Evolutionary conservation across 768 basidiomycete species (phyloP), one percentile per base, ranked within the genome.

Genomic region (Pleurotus cornucopiae): DNA sequence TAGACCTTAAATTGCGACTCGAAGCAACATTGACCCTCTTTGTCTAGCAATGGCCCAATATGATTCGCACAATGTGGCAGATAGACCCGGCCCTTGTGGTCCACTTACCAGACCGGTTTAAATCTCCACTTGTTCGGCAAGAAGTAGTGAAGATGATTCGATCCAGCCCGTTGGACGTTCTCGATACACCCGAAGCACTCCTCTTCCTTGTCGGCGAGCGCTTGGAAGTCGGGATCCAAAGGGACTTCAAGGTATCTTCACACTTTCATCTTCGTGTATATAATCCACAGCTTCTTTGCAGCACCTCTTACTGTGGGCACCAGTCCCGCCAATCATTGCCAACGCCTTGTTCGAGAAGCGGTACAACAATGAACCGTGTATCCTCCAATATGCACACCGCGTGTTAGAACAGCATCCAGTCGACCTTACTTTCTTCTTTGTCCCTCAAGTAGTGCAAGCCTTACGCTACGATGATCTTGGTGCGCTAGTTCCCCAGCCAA

Each of bases 381-480:
- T 97, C 37, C 73, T 98, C 18, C 97, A 99, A 85, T 98, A 98
- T 67, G 95, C 95, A 0, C 93, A 98, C 71, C 82, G 95, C 43
- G 94, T 95, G 1, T 73, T 99, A 43, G 94, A 94, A 66, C 91
- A 96, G 67, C 94, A 98, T 66, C 91, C 94, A 0, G 92, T 98
- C 7, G 88, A 92, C 12, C 67, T 98, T 51, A 96, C 96, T 0
- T 99, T 99, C 80, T 99, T 98, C 76, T 99, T 96, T 66, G 94
- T 99, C 30, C 97, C 97, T 0, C 97, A 99, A 78, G 87, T 98
- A 16, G 97, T 98, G 1, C 97, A 99, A 66, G 94, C 94, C 3
- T 77, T 99, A 13, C 89, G 97, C 7, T 84, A 89, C 52, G 97
- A 99, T 64, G 83, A 87, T 11, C 77, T 92, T 4, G 94, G 95